A percentile compares a stretch with the other conserved stretches of the same genome.
phyloP scores from a whole-genome alignment of 169 alveolate genomes.

The Perkinsus olseni region DNA sequence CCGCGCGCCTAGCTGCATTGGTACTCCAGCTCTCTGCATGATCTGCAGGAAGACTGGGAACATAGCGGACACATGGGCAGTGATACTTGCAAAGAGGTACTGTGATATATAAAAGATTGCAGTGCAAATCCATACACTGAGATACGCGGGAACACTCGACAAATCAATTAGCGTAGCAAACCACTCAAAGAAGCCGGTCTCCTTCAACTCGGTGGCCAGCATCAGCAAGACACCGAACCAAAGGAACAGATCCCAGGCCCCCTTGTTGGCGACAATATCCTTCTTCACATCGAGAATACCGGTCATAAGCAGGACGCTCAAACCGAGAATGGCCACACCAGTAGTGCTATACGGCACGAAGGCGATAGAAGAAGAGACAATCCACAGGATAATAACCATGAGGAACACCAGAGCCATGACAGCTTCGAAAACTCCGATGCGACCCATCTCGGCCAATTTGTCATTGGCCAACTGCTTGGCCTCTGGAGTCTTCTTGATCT shows the following conservation, averaged over 20 bases:
- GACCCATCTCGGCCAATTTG: not conserved
- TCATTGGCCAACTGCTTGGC: not conserved
- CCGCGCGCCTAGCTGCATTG: not conserved
- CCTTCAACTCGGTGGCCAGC: not conserved
- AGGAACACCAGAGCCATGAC: not conserved
- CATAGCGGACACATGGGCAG: not conserved
- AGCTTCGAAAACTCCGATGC: not conserved
- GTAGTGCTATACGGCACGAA: not conserved
- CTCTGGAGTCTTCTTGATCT: not conserved
- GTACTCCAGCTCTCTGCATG: not conserved
- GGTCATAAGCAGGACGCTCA: not conserved
- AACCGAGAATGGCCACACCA: not conserved
- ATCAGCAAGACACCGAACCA: slow-evolving; percentile 1
- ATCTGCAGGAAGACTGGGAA: not conserved
- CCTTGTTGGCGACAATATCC: not conserved
- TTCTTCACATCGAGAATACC: not conserved
- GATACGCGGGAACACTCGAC: not conserved
- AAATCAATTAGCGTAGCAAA: not conserved
- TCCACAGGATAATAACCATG: not conserved
- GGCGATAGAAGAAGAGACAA: not conserved
- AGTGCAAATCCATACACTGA: not conserved
- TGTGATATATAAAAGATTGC: not conserved
- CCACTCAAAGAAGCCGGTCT: slow-evolving; percentile 4
- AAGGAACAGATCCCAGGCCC: not conserved
- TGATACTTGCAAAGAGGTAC: not conserved